Conservation (phyloP, 2,329 filamentous ascomycete species). For the Fusarium sp. region DNA sequence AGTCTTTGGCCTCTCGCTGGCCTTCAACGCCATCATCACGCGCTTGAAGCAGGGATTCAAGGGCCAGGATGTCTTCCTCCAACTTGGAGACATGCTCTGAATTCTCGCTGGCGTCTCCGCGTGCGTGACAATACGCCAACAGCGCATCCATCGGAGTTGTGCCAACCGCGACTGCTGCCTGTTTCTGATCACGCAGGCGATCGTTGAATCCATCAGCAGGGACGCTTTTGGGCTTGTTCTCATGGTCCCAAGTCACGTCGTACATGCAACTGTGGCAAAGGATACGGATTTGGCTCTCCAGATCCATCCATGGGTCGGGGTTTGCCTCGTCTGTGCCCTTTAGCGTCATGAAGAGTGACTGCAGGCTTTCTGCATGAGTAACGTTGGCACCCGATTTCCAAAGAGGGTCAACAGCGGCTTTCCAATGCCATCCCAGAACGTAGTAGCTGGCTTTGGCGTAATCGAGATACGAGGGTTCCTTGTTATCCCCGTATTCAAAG, state of each 20-base stretch:
- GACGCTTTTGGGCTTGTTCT: constrained; percentile 45
- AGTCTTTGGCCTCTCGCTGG: constrained; percentile 50
- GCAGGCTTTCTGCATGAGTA: constrained; percentile 32
- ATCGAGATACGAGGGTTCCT: constrained; percentile 39
- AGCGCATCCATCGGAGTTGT: constrained; percentile 59
- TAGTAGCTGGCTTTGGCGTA: constrained; percentile 56
- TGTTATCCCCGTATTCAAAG: constrained; percentile 50
- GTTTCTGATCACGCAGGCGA: constrained; percentile 38
- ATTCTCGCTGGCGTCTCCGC: constrained; percentile 35
- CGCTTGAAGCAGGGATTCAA: constrained; percentile 49
- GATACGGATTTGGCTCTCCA: constrained; percentile 32
- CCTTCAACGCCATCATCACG: constrained; percentile 53
- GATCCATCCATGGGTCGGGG: constrained; percentile 31
- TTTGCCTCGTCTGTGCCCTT: constrained; percentile 14
- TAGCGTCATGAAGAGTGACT: constrained; percentile 44
- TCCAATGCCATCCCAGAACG: constrained; percentile 58
- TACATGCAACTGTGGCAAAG: constrained; percentile 58
- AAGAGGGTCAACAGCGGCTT: constrained; percentile 42
- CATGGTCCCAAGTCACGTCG: constrained; percentile 54
- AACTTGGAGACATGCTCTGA: constrained; percentile 36
- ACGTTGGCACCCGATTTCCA: constrained; percentile 3
- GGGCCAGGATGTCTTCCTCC: constrained; percentile 47
- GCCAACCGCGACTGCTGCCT: constrained; percentile 52
- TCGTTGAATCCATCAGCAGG: constrained; percentile 51
- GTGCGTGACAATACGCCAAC: constrained; percentile 52